Base-by-base conservation (phyloP, 805 yeast genomes). In the Pichia rugopelliculosa region DNA sequence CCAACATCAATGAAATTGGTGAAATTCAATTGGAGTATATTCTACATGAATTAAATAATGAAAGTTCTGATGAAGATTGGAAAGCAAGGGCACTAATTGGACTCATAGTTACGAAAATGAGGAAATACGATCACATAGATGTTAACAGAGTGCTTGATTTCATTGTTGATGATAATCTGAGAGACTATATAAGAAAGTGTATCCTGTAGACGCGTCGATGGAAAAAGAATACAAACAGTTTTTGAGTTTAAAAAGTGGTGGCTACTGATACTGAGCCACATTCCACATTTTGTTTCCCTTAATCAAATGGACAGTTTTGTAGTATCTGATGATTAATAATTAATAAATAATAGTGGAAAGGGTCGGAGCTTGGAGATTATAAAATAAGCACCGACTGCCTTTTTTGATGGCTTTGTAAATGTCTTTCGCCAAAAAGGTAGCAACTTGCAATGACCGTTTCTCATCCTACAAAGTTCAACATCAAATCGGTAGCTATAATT, bases 401-500 rank as follows among this genome's bases (percentile, higher is more conserved):
- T n/a, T 15, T 30, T 2, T 30, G 9, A n/a, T 3, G 10, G 7
- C n/a, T n/a, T n/a, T n/a, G n/a, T 3, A 27, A 11, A 13, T 27
- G 34, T 1, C 18, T 3, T 30, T 15, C 18, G 6, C 18, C n/a
- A 13, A 12, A 12, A n/a, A 2, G 6, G 11, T 27, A 4, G 33
- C n/a, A 11, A 15, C 18, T 6, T 15, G n/a, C 18, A 15, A 48
- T 48, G 54, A 48, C 54, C 0, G 26, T 48, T 26, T 25, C 25
- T 2, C 13, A 45, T 11, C 27, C 24, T 10, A 40, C 33, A 20
- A 22, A 17, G 4, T 46, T 44, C 39, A 36, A 46, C 22, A 34
- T 54, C 12, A 51, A 52, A 18, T 42, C 53, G 2, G 60, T 69
- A 7, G 74, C 72, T n/a, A 62, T 69, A n/a, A 61, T 70, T 22